Base-by-base conservation (phyloP, 2,329 filamentous ascomycete species). In the Apiospora malaysiana region DNA sequence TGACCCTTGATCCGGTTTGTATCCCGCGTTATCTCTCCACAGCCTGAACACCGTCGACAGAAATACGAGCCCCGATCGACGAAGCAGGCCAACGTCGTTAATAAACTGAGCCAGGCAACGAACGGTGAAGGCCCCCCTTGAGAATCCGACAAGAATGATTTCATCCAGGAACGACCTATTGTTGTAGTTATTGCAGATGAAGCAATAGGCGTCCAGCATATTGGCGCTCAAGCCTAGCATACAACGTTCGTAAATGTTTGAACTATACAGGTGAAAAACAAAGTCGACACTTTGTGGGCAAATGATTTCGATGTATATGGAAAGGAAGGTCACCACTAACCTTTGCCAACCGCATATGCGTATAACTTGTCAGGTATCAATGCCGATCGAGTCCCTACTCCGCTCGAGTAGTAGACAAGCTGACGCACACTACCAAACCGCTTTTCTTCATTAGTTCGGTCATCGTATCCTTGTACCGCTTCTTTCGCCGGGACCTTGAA, bases 81-180 rank as follows among this genome's bases (percentile, higher is more conserved):
- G 56, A 40, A 63, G 18, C 32, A 40, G 4, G 4, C 74, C 73
- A 1, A 71, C 59, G 4, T 72, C 65, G 47, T 66, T 71, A 18
- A 83, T 42, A 9, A 42, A 42, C 2, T 14, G 40, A 14, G 40
- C 4, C 69, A 83, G 80, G 45, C 77, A 78, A 68, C 81, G 76
- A 1, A 81, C 81, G 0, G 82, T 83, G 66, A 82, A 84, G 0
- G 82, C 82, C 0, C 82, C 82, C 12, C 82, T 73, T 5, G 81
- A 83, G 72, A 83, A 84, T 0, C 82, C 82, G 8, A 82, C 69
- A 10, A 82, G 68, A 66, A 80, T 74, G 70, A 84, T 81, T 21
- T 59, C 51, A 5, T 59, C 51, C 1, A 59, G 27, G 1, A 0
- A 0, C 1, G 51, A 59, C 10, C 51, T 59, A 2, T 2, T 2